Evolutionary conservation across 2,329 filamentous ascomycete genomes (phyloP).

Genomic region (Truncatella angustata): DNA sequence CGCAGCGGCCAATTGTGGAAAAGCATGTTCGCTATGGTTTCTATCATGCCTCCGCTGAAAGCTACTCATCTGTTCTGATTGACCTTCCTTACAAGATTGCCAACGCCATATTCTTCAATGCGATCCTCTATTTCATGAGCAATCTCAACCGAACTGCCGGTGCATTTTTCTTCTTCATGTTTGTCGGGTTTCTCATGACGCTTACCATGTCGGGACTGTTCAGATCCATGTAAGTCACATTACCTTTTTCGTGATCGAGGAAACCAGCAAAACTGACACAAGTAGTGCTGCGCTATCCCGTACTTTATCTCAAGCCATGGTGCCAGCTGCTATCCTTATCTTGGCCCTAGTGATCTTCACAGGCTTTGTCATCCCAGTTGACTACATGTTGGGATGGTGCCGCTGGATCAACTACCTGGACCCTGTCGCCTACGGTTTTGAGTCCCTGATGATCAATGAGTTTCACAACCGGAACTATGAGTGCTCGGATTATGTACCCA

Average conservation of each 20-base stretch:
- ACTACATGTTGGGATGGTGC: conserved; percentile 60
- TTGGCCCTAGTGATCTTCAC: conserved; percentile 64
- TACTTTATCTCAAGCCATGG: conserved; percentile 64
- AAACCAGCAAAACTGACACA: background rate
- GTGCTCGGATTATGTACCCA: conserved; percentile 48
- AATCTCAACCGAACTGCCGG: conserved; percentile 57
- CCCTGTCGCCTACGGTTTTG: conserved; percentile 71
- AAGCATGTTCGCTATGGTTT: conserved; percentile 41
- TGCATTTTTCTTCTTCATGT: conserved; percentile 59
- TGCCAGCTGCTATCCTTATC: conserved; percentile 57
- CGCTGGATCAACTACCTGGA: conserved; percentile 51
- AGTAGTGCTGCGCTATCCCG: conserved; percentile 63
- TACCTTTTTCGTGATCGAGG: too few relatives aligned
- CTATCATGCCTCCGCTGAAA: conserved; percentile 37
- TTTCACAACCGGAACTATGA: conserved; percentile 64
- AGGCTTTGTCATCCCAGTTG: conserved; percentile 61
- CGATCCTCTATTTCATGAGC: conserved; percentile 66
- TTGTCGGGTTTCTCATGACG: conserved; percentile 16
- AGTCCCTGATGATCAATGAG: conserved; percentile 80
- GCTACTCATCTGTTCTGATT: conserved; percentile 60
- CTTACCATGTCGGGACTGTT: conserved; percentile 85
- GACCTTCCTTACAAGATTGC: conserved; percentile 62
- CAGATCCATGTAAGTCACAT: conserved; percentile 58
- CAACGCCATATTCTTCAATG: conserved; percentile 58
- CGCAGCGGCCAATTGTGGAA: conserved; percentile 33